Evolutionary conservation across 176 grass and related monocot species (phyloP), one percentile per base, ranked within the genome.

Genomic region (Raddia distichophylla): DNA sequence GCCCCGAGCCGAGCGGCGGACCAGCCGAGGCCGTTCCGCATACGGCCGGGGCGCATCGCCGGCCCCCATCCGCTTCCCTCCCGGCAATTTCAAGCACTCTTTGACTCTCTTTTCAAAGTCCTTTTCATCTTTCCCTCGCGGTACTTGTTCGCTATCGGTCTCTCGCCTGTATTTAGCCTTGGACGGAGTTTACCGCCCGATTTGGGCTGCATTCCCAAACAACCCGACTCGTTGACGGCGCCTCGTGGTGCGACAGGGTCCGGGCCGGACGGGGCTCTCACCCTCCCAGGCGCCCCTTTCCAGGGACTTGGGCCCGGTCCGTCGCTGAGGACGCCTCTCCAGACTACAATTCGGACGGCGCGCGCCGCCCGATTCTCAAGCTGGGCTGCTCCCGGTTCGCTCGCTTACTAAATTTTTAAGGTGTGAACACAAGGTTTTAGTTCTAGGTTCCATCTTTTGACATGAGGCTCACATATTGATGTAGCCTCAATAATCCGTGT

Each of bases 61-160:
- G 71, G 33, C 50, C 71, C 71, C 71, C 52, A 74, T 74, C 71
- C 52, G 52, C 71, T 74, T 74, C 71, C 52, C 33, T 42, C 34
- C 52, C 52, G 16, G 71, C 78, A 93, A 90, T 94, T 94, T 76
- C 85, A 91, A 85, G 89, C 71, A 91, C 71, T 88, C 82, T 85
- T 91, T 91, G 81, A 88, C 85, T 85, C 89, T 88, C 85, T 88
- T 91, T 91, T 88, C 85, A 88, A 91, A 82, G 85, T 91, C 81
- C 76, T 91, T 91, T 91, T 89, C 86, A 94, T 89, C 86, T 94
- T 91, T 94, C 91, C 61, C 67, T 75, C 64, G 43, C 42, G 53
- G 78, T 92, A 92, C 86, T 83, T 92, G 84, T 91, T 91, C 82
- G 83, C 91, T 77, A 83, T 75, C 81, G 77, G 85, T 93, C 84